Evolutionary conservation across 2,329 filamentous ascomycete species (phyloP).

Genomic region (Epichloe glyceriae): DNA sequence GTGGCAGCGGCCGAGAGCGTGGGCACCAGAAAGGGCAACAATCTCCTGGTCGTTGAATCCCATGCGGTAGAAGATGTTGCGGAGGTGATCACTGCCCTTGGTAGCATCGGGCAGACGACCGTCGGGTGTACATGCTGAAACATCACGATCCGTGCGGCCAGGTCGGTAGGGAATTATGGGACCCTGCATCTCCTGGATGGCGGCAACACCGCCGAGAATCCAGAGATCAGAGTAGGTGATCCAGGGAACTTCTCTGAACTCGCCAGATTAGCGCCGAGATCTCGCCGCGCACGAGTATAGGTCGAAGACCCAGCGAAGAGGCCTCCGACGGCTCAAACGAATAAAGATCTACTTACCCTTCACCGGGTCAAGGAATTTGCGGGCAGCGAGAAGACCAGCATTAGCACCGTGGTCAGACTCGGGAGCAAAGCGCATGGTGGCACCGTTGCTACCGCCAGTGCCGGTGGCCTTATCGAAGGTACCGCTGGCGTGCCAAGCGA

Average conservation of each 20-base stretch:
- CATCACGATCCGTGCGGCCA: constrained; percentile 68
- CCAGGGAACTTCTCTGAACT: constrained; percentile 60
- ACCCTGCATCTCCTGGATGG: constrained; percentile 92
- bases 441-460: constrained; percentile 90
- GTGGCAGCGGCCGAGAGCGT: constrained; percentile 85
- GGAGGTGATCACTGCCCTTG: constrained; percentile 69
- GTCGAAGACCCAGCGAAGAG: too few species aligned
- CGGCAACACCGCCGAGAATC: constrained; percentile 76
- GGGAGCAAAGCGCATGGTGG: constrained; percentile 89
- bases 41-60: constrained; percentile 97
- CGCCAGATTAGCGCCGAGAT: constrained; percentile 5
- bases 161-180: constrained; percentile 80
- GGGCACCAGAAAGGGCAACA: constrained; percentile 74
- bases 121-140: constrained; percentile 80
- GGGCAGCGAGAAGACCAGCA: constrained; percentile 72
- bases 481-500: constrained; percentile 89
- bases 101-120: constrained; percentile 72
- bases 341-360: constrained; percentile 45
- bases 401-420: constrained; percentile 89
- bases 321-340: too few species aligned
- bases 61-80: constrained; percentile 91
- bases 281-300: too few species aligned
- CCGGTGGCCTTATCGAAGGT: constrained; percentile 81
- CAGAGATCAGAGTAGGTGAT: constrained; percentile 94
- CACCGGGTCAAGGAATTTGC: constrained; percentile 85